Base-by-base conservation (phyloP, 2,329 filamentous ascomycete genomes). In the Elsinoe ampelina region DNA sequence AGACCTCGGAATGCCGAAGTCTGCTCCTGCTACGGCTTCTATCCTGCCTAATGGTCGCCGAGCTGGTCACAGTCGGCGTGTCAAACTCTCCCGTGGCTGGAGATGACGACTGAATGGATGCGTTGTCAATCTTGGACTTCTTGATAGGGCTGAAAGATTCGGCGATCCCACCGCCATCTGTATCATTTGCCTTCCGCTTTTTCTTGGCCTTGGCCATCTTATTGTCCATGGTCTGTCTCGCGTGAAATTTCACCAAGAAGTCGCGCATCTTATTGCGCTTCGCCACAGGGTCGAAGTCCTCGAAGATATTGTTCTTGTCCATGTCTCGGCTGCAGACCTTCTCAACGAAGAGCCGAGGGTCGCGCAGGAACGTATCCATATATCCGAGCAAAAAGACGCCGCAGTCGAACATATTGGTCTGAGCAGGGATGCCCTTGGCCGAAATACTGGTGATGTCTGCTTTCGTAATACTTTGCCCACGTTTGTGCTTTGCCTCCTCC, bases 311-410 rank as follows among this genome's bases (percentile, higher is more conserved):
- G 1, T 74, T 61, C 2, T 78, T 73, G 32, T 82, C 73, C 66
- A 90, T 80, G 62, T 87, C 78, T 39, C 78, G 80, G 22, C 76
- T 78, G 4, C 95, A 73, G 15, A 95, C 73, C 59, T 80, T 84
- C 17, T 73, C 72, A 13, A 87, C 76, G 62, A 95, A 93, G 0
- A 67, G 69, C 60, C 88, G 82, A 0, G 92, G 92, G 58, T 89
- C 73, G 54, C 82, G 77, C 13, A 95, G 78, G 61, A 98, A 95
- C 61, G 87, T 83, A 61, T 89, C 81, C 55, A 95, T 77, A 65
- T 97, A 98, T 2, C 85, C 86, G 3, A 96, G 74, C 2, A 97
- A 74, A 63, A 87, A 98, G 0, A 96, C 74, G 7, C 93, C 93
- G 65, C 93, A 98, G 67, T 98, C 93, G 60, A 82, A 91, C 63